Conservation (phyloP, 768 basidiomycete species). For the Russula brevipes region DNA sequence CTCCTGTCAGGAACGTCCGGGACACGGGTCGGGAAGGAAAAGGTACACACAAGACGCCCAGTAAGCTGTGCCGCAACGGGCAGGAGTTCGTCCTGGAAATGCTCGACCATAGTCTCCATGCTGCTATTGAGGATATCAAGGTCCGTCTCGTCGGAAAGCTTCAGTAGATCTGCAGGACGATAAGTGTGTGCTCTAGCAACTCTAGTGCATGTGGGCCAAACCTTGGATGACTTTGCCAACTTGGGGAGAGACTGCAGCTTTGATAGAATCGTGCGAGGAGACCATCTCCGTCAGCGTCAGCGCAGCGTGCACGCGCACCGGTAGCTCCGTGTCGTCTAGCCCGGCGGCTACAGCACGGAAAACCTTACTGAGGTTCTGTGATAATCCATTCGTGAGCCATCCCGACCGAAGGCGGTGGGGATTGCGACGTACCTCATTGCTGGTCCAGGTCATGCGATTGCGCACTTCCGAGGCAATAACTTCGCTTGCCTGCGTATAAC, state of each 20-base stretch:
- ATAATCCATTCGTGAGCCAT: background rate
- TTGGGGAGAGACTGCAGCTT: conserved; percentile 61
- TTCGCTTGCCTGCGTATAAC: conserved; percentile 63
- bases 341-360: conserved; percentile 61
- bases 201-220: conserved; percentile 26
- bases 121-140: conserved; percentile 75
- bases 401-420: background rate
- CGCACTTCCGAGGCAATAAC: conserved; percentile 73
- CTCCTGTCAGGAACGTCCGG: background rate
- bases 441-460: conserved; percentile 61
- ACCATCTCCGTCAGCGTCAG: conserved; percentile 78
- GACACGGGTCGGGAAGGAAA: conserved; percentile 3
- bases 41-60: conserved; percentile 57
- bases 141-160: conserved; percentile 87
- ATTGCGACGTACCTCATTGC: conserved; percentile 47
- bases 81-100: conserved; percentile 76
- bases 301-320: conserved; percentile 79
- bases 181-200: background rate
- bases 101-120: conserved; percentile 84
- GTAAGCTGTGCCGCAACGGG: conserved; percentile 82
- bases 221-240: conserved; percentile 87
- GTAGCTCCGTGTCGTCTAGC: conserved; percentile 73
- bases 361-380: conserved; percentile 55
- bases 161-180: conserved; percentile 61
- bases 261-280: conserved; percentile 57